These are phyloP conservation scores for Mucor circinelloides DNA, from an alignment of 371 early-diverging fungal species.

Conservation along the genomic window DNA sequence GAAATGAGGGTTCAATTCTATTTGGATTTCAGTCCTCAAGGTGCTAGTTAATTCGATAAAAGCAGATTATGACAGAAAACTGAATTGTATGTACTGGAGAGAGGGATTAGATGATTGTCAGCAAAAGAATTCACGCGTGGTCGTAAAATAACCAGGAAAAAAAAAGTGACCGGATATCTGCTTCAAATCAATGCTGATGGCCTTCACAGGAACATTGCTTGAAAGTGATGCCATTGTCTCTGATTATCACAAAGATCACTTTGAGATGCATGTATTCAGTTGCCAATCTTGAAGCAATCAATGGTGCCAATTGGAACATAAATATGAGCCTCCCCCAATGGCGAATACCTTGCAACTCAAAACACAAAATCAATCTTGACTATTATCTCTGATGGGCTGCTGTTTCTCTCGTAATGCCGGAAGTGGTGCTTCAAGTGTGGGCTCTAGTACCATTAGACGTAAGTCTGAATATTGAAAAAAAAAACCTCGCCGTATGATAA, in stretches of 20 bases:
- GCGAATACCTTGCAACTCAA: too few relatives aligned
- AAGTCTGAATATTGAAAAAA: neutral
- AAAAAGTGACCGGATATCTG: neutral
- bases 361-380: neutral
- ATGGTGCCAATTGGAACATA: too few relatives aligned
- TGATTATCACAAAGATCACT: too few relatives aligned
- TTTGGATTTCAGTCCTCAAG: neutral
- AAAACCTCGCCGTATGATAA: neutral
- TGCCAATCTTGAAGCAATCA: too few relatives aligned
- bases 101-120: neutral
- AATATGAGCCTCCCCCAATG: too few relatives aligned
- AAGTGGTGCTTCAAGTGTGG: neutral
- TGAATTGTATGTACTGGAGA: conserved; percentile 1
- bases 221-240: too few relatives aligned
- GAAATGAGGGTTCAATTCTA: neutral
- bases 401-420: neutral
- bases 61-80: neutral
- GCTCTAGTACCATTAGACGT: neutral
- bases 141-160: neutral
- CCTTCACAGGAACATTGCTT: neutral
- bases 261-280: too few relatives aligned
- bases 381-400: neutral
- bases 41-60: neutral
- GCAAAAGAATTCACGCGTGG: neutral
- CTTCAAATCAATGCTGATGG: neutral